Base-by-base conservation (phyloP, 208 protist species). In the Strigomonas culicis region DNA sequence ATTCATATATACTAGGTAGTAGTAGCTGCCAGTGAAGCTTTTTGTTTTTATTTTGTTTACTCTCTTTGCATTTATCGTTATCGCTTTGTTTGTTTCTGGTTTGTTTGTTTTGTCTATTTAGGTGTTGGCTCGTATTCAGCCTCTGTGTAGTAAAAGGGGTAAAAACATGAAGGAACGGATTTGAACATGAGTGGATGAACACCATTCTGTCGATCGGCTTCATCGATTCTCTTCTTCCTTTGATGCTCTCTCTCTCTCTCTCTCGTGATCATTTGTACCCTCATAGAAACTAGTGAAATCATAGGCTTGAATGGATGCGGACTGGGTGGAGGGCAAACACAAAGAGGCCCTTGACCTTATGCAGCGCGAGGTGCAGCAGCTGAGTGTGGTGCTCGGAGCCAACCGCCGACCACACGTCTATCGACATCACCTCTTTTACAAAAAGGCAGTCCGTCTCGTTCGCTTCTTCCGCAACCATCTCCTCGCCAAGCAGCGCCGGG, bases 61-160 rank as follows among this genome's bases (percentile, higher is more conserved):
- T 50, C 10, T 60, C 28, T 10, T 3, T 47, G 43, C 31, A 30
- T 47, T 63, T 52, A 28, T 39, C 25, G 28, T 51, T 63, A 22
- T 63, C 30, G 1, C 11, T 24, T 51, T 31, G 11, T 22, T 13
- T 50, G 19, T 50, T 7, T 11, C 27, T n/a, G 49, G 21, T 39
- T 15, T 28, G 32, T 31, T 36, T 2, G 25, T 36, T 44, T n/a
- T 22, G 39, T 17, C 10, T 31, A 49, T 4, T 27, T 13, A 58
- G 10, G 15, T 32, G 17, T 66, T 66, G 1, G 10, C 28, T 58
- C 44, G 22, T 19, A 27, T 13, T 1, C 25, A 25, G 15, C 11
- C 11, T 13, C 36, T 32, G 21, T 50, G 24, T 39, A 39, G 19
- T 7, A 27, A 59, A 59, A 21, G 19, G 53, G n/a, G n/a, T n/a